These are phyloP conservation scores for Salvia sclarea DNA, from an alignment of 305 asterid species.

Conservation along the genomic window DNA sequence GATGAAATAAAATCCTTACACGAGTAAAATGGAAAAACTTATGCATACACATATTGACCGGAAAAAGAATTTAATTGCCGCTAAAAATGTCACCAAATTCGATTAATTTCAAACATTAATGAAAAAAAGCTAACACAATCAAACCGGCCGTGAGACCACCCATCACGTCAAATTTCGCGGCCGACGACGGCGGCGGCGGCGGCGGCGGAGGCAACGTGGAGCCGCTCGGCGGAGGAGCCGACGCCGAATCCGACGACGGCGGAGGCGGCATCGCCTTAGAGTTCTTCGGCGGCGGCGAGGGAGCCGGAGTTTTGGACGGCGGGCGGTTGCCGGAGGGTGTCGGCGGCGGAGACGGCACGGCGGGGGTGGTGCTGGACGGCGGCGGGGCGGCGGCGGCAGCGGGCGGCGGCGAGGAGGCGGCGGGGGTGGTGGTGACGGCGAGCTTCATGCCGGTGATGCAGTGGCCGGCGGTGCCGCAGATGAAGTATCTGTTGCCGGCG, in stretches of 20 bases:
- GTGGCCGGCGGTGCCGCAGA: conserved; percentile 58
- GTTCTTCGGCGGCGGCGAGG: conserved; percentile 28
- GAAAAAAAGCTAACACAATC: no score
- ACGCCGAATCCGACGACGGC: conserved; percentile 21
- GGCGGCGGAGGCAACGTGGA: conserved; percentile 33
- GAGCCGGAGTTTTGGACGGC: conserved; percentile 25
- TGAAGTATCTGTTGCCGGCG: conserved; percentile 60
- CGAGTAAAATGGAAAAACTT: neutral
- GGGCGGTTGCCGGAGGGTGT: neutral
- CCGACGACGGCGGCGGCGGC: conserved; percentile 47
- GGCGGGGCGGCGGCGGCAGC: conserved; percentile 24
- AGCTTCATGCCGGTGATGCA: conserved; percentile 72
- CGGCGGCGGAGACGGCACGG: conserved; percentile 28
- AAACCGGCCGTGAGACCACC: conserved; percentile 32
- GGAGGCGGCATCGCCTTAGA: conserved; percentile 32
- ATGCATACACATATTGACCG: neutral
- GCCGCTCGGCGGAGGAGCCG: conserved; percentile 35
- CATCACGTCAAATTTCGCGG: conserved; percentile 37
- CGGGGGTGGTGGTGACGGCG: conserved; percentile 40
- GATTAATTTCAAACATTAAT: conserved; percentile 34
- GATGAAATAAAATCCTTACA: neutral
- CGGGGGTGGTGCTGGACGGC: neutral
- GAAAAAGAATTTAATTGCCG: neutral
- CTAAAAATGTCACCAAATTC: neutral
- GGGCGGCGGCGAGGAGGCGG: conserved; percentile 47